Evolutionary conservation across 768 basidiomycete species (phyloP), one percentile per base, ranked within the genome.

Genomic region (Gloeostereum incarnatum): DNA sequence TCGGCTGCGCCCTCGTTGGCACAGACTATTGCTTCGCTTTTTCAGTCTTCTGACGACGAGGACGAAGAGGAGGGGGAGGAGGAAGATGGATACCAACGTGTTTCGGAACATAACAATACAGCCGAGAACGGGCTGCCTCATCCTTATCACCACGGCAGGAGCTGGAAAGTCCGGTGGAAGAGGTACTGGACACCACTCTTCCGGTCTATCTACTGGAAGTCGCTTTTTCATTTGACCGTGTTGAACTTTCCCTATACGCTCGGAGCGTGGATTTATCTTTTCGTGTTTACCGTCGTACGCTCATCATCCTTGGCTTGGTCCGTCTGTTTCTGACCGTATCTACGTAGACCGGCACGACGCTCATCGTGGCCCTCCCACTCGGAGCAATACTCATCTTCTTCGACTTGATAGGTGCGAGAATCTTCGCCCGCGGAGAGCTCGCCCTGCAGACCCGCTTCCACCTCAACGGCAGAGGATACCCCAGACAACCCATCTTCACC

Each of bases 231-330:
- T 53, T 65, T 90, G 16, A 52, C 77, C 29, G 61, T 82, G 18
- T 33, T 89, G 48, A 89, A 90, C 57, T 85, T 90, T 49, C 85
- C 85, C 0, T 88, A 73, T 48, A 82, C 82, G 11, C 57, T 89
- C 42, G 52, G 63, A n/a, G 80, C 82, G n/a, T 88, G 81, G 78
- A 52, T 86, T 7, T 88, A 75, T 52, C 62, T 84, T 11, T 86
- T 89, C 48, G 75, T 85, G 8, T 82, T 88, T 49, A 89, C 86
- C 0, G 59, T 90, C 57, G 86, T 87, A 49, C 48, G 79, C 66
- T 27, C n/a, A 35, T 14, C 41, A 26, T 37, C 33, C 22, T n/a
- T 36, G 17, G 31, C 17, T 35, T 13, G 34, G 9, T 33, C 29
- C 18, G 31, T n/a, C 31, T 24, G 41, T n/a, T 35, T 14, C 18